These are phyloP conservation scores for Fusarium caatingaense DNA, from an alignment of 2,329 filamentous ascomycete species.

Conservation along the genomic window DNA sequence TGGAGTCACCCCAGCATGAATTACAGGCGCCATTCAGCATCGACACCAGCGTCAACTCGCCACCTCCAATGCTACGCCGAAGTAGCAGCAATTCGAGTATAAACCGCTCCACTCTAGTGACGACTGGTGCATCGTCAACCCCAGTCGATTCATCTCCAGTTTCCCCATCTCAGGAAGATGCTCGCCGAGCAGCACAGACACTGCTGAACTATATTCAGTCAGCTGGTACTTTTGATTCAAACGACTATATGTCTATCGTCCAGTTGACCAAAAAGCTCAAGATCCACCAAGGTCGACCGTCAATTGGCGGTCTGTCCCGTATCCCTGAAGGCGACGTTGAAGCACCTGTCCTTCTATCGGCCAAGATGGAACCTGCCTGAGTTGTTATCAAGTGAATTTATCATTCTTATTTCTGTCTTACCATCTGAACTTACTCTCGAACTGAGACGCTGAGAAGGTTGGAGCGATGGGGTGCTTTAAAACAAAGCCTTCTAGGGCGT, in stretches of 20 bases:
- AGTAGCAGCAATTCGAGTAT: conserved; percentile 54
- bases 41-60: conserved; percentile 57
- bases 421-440: conserved; percentile 26
- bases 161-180: conserved; percentile 86
- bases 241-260: conserved; percentile 80
- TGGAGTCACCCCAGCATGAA: conserved; percentile 65
- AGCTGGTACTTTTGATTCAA: conserved; percentile 77
- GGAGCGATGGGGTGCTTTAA: conserved; percentile 10
- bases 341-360: conserved; percentile 50
- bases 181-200: conserved; percentile 81
- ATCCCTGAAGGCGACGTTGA: conserved; percentile 69
- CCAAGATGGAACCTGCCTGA: conserved; percentile 49
- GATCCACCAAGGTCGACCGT: conserved; percentile 60
- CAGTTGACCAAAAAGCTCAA: conserved; percentile 89
- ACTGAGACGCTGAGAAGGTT: background rate
- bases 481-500: conserved; percentile 4
- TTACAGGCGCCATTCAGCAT: conserved; percentile 57
- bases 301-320: conserved; percentile 63
- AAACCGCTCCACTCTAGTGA: conserved; percentile 37
- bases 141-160: conserved; percentile 66
- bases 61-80: conserved; percentile 49
- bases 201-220: conserved; percentile 85
- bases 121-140: conserved; percentile 37
- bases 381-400: background rate
- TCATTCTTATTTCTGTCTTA: conserved; percentile 24